These are phyloP conservation scores for Ocimum tenuiflorum DNA, from an alignment of 257 asterid species.

Conservation along the genomic window DNA sequence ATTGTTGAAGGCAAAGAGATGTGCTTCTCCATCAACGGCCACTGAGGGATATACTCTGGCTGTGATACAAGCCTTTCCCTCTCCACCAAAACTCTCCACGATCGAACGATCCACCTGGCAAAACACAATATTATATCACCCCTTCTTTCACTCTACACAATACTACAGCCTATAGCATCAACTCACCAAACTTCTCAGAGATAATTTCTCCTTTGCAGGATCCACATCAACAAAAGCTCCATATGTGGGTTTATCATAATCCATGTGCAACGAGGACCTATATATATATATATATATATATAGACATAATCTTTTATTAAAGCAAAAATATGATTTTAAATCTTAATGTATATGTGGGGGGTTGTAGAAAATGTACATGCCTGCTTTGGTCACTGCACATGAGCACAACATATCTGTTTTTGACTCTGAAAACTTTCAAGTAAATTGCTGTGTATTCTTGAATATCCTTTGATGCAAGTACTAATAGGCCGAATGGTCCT, in stretches of 20 bases:
- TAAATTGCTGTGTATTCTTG: slow-evolving; percentile 25
- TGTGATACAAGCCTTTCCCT: slow-evolving; percentile 26
- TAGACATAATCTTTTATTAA: too few species aligned
- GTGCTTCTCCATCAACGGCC: slow-evolving; percentile 19
- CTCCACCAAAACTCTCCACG: slow-evolving; percentile 28
- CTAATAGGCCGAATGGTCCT: slow-evolving; percentile 20
- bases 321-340: too few species aligned
- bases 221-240: slow-evolving; percentile 24
- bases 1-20: slow-evolving; percentile 20
- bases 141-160: background rate
- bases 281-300: too few species aligned
- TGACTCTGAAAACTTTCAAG: slow-evolving; percentile 15
- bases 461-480: slow-evolving; percentile 22
- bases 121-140: background rate
- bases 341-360: background rate
- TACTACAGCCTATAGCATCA: background rate
- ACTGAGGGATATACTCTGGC: slow-evolving; percentile 26
- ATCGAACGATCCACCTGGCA: slow-evolving; percentile 17
- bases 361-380: background rate
- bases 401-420: slow-evolving; percentile 16
- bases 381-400: slow-evolving; percentile 30
- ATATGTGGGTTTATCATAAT: slow-evolving; percentile 18
- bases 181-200: slow-evolving; percentile 24
- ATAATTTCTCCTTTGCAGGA: slow-evolving; percentile 15
- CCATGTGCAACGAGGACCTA: slow-evolving; percentile 24